Evolutionary conservation across 495 filamentous ascomycete genomes (phyloP).

Genomic region (Penicillium verhagenii): DNA sequence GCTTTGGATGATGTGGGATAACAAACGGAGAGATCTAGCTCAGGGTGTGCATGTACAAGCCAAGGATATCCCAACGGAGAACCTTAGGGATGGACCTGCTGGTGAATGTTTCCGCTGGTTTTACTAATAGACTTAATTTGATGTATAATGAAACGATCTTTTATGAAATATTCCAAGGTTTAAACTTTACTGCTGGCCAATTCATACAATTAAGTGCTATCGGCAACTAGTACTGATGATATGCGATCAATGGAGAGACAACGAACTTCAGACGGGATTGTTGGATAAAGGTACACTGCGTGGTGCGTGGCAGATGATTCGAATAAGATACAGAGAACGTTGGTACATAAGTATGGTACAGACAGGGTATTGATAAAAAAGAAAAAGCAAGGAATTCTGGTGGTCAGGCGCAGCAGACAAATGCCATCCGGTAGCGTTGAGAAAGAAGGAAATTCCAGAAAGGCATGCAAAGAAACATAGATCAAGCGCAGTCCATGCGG

Average conservation of each 20-base stretch:
- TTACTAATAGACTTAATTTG: background rate
- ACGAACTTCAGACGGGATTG: background rate
- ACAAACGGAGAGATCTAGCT: slow-evolving; percentile 58
- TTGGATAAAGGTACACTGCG: background rate
- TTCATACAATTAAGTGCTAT: background rate
- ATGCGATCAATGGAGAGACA: background rate
- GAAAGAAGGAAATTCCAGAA: slow-evolving; percentile 3
- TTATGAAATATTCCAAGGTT: background rate
- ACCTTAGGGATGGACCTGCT: slow-evolving; percentile 64
- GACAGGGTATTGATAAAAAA: slow-evolving; percentile 17
- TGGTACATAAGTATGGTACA: background rate
- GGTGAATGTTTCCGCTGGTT: slow-evolving; percentile 73
- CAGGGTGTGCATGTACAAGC: slow-evolving; percentile 61
- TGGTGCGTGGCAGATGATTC: slow-evolving; percentile 2
- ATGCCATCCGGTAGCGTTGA: background rate
- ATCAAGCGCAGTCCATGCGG: slow-evolving; percentile 27
- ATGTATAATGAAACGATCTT: background rate
- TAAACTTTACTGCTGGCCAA: background rate
- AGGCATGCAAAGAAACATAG: too few species aligned
- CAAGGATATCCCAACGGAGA: slow-evolving; percentile 65
- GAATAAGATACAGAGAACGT: background rate
- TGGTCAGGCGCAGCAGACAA: background rate
- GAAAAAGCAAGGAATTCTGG: slow-evolving; percentile 1
- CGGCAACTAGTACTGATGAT: too few species aligned
- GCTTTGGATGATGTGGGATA: slow-evolving; percentile 69